Base-by-base conservation (phyloP, 1,284 basidiomycete genomes). In the Coriolopsis trogii region DNA sequence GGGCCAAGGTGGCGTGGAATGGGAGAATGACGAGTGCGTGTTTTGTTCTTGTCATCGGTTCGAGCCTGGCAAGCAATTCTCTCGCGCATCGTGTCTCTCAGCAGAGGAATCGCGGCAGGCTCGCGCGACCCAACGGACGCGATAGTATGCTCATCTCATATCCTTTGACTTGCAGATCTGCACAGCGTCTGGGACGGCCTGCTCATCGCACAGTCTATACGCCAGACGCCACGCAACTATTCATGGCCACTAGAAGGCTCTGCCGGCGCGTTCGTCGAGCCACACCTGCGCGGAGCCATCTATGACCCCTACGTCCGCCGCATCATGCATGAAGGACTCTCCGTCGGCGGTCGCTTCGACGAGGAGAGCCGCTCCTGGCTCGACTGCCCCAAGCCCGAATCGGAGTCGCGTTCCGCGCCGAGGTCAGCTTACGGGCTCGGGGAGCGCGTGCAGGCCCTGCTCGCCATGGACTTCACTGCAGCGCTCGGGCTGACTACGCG, bases 251-350 rank as follows among this genome's bases (percentile, higher is more conserved):
- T 95, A 0, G 84, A 46, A 8, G 63, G 59, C 4, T 30, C 53
- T 25, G 63, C 59, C 6, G 73, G 75, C 21, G 69, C 72, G 2
- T 76, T 83, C 39, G 80, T 96, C 58, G 94, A 96, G 69, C 70
- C 69, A 29, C 73, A 84, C n/a, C 78, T 96, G 9, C 82, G 81
- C 16, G 91, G 86, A 13, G 81, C 89, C 4, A 91, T 91, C 63
- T 96, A 95, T 67, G 93, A 96, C 71, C 81, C 92, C 0, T 95
- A 91, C 70, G 78, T 96, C 49, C 87, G 94, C 24, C 91, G 86
- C 56, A 84, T 96, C 58, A 82, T 95, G 65, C 84, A 81, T 77
- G 92, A 97, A 64, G 94, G 93, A 26, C 70, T 93, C 31, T 79
- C 78, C 68, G 60, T 66, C 6, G 66, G 41, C 45, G 76, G 75